Evolutionary conservation across 2,329 filamentous ascomycete species (phyloP).

Genomic region (Colletotrichum sp.): DNA sequence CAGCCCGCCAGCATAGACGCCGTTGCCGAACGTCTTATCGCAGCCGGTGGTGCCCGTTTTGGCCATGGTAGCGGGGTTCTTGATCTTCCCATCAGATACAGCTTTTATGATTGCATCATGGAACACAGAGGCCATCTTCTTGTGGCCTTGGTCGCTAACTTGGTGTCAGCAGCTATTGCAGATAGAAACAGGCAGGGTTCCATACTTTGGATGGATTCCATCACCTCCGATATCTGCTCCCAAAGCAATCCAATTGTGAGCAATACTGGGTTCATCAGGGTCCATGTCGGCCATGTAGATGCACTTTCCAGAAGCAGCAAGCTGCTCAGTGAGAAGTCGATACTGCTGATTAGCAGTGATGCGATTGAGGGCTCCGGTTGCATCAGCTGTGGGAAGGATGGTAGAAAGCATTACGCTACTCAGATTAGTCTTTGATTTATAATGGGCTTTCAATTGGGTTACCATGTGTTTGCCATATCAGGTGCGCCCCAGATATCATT

Average conservation of each 20-base stretch:
- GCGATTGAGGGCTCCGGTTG: neutral
- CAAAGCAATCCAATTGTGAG: neutral
- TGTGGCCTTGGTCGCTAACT: neutral
- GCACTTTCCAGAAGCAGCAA: neutral
- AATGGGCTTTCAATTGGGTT: neutral
- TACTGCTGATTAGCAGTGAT: neutral
- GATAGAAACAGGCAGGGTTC: rapidly evolving
- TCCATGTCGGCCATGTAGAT: neutral
- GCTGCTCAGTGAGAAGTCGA: rapidly evolving
- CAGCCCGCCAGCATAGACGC: slow-evolving; percentile 24
- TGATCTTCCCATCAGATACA: neutral
- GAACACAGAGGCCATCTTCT: slow-evolving; percentile 15
- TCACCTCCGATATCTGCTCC: neutral
- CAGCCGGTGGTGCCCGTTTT: neutral
- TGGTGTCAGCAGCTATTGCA: rapidly evolving
- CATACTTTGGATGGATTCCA: neutral
- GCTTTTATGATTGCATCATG: slow-evolving; percentile 27
- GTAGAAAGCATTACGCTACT: neutral
- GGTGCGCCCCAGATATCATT: neutral
- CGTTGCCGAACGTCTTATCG: slow-evolving; percentile 26
- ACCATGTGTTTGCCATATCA: neutral
- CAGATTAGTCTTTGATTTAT: neutral
- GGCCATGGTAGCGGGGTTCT: neutral
- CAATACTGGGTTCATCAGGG: neutral
- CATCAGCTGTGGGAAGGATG: neutral